Evolutionary conservation across 169 alveolate genomes (phyloP).

Genomic region (Plasmodium reichenowi): DNA sequence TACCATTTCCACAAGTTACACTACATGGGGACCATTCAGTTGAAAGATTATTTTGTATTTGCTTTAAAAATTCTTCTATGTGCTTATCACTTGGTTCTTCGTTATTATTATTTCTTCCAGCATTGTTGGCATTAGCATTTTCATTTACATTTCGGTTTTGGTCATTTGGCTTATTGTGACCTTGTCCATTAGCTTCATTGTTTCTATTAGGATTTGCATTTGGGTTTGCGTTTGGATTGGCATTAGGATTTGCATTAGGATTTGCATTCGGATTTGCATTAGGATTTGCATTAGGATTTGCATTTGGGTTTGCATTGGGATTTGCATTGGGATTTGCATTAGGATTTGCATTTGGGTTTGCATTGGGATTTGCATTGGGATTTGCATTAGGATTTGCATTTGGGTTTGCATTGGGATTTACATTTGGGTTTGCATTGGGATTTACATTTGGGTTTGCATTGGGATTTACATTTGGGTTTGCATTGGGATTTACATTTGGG

Average conservation of each 20-base stretch:
- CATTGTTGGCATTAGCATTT: neutral
- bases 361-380: too few species aligned
- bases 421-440: too few species aligned
- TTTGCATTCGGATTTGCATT: neutral
- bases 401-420: too few species aligned
- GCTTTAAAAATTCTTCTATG: conserved; percentile 9
- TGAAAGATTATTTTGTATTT: neutral
- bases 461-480: too few species aligned
- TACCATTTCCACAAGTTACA: conserved; percentile 68
- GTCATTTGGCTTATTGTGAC: neutral
- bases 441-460: too few species aligned
- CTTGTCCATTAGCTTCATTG: neutral
- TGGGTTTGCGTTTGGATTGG: neutral
- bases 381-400: too few species aligned
- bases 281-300: neutral
- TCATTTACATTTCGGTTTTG: neutral
- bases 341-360: neutral
- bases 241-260: neutral
- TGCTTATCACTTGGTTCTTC: conserved; percentile 8
- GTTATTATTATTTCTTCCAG: neutral
- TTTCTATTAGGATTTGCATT: neutral
- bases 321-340: neutral
- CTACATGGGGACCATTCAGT: conserved; percentile 59
- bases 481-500: too few species aligned
- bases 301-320: neutral